phyloP scores from a whole-genome alignment of 805 yeast genomes.

The Candida maris region DNA sequence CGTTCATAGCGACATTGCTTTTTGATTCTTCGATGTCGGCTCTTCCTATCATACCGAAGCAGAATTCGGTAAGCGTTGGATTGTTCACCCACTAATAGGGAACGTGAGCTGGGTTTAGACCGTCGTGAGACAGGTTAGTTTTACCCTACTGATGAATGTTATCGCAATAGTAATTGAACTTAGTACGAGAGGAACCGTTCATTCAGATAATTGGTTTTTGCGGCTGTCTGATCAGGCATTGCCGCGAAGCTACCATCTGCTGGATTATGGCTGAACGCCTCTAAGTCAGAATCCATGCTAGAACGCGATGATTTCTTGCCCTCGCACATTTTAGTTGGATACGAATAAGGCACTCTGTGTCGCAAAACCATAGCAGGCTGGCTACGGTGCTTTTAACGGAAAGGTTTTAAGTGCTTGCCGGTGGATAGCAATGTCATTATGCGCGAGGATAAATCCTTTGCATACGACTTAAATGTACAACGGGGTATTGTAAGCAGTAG shows the following conservation, averaged over 20 bases:
- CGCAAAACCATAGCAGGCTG: slow-evolving; percentile 43
- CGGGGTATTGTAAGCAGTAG: slow-evolving; percentile 37
- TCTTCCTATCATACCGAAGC: slow-evolving; percentile 49
- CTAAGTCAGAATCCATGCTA: slow-evolving; percentile 53
- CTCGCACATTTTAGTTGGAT: slow-evolving; percentile 41
- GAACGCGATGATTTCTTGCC: slow-evolving; percentile 40
- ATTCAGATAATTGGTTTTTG: slow-evolving; percentile 11
- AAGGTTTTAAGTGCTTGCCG: slow-evolving; percentile 34
- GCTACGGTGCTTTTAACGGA: slow-evolving; percentile 35
- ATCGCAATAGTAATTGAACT: slow-evolving; percentile 12
- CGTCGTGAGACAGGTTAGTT: slow-evolving; percentile 13
- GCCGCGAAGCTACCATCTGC: slow-evolving; percentile 34
- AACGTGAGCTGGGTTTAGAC: slow-evolving; percentile 32
- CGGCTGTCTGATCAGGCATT: slow-evolving; percentile 14
- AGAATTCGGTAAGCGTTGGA: slow-evolving; percentile 31
- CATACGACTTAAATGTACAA: slow-evolving; percentile 15
- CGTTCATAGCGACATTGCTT: slow-evolving; percentile 44
- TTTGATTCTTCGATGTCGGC: slow-evolving; percentile 48
- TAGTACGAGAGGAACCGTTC: slow-evolving; percentile 11
- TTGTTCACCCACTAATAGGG: slow-evolving; percentile 30
- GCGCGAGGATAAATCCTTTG: slow-evolving; percentile 47
- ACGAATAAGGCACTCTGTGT: slow-evolving; percentile 38
- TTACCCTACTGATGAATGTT: slow-evolving; percentile 12
- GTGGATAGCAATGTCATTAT: slow-evolving; percentile 41
- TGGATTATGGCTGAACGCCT: slow-evolving; percentile 48